Percentiles rank a stretch among this genome's conserved stretches.
phyloP scores from a whole-genome alignment of 2,329 filamentous ascomycete species.

The Alternaria incomplexa region DNA sequence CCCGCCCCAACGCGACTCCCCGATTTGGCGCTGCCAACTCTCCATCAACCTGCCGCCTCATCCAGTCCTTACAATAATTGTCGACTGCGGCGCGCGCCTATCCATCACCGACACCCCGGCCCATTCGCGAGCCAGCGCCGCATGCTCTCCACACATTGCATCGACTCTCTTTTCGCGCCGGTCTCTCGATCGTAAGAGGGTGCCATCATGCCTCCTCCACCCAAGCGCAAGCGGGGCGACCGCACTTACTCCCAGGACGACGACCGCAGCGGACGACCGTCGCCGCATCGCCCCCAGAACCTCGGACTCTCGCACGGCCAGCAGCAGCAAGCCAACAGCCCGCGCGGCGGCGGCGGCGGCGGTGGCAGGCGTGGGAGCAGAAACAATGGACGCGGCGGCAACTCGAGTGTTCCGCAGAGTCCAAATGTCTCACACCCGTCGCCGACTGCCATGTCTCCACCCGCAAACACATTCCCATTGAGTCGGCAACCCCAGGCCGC shows the following conservation, averaged over 20 bases:
- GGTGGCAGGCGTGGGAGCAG: slow-evolving; percentile 39
- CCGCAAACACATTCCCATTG: slow-evolving; percentile 24
- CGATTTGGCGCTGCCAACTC: background rate
- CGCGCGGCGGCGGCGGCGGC: slow-evolving; percentile 36
- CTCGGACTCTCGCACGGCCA: slow-evolving; percentile 59
- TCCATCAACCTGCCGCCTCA: background rate
- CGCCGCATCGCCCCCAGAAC: slow-evolving; percentile 59
- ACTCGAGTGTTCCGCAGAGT: slow-evolving; percentile 38
- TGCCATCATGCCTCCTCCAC: slow-evolving; percentile 57
- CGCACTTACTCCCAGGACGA: slow-evolving; percentile 53
- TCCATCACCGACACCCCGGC: slow-evolving; percentile 1
- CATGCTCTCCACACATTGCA: slow-evolving; percentile 36
- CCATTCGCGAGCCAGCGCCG: slow-evolving; percentile 23
- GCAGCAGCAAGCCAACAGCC: slow-evolving; percentile 34
- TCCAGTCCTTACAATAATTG: background rate
- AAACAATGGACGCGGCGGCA: slow-evolving; percentile 33
- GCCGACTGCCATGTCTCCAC: slow-evolving; percentile 42
- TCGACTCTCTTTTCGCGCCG: slow-evolving; percentile 27
- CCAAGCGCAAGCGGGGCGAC: slow-evolving; percentile 64
- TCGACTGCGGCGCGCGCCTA: slow-evolving; percentile 3
- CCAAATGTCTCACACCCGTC: slow-evolving; percentile 36
- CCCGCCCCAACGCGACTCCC: slow-evolving; percentile 14
- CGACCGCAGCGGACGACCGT: slow-evolving; percentile 52
- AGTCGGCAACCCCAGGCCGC: slow-evolving; percentile 24
- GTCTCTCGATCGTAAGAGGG: slow-evolving; percentile 36